These are phyloP conservation scores for Prinsepia uniflora DNA, from an alignment of 306 rosid genomes.

Conservation along the genomic window DNA sequence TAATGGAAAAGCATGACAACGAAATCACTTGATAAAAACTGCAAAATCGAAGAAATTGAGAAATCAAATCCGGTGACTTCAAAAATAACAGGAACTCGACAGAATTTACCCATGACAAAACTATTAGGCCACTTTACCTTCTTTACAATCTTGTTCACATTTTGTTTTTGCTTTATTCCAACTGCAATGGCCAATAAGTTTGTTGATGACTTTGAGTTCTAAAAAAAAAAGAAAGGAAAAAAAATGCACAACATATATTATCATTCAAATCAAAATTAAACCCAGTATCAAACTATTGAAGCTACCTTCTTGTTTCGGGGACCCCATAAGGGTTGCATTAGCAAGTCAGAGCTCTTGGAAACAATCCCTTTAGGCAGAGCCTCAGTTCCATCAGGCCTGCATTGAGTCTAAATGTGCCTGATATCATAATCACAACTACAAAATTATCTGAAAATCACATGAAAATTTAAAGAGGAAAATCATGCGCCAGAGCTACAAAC, in stretches of 20 bases:
- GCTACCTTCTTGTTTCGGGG: slow-evolving; percentile 14
- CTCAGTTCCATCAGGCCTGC: slow-evolving; percentile 26
- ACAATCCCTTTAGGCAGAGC: slow-evolving; percentile 41
- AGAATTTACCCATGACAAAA: neutral
- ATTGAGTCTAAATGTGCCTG: slow-evolving; percentile 8
- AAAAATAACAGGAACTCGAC: neutral
- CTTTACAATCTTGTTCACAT: slow-evolving; percentile 55
- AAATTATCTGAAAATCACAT: neutral
- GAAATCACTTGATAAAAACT: slow-evolving; percentile 43
- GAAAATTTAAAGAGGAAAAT: neutral
- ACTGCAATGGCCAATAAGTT: slow-evolving; percentile 74
- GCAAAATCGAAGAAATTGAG: slow-evolving; percentile 7
- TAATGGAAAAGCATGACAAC: slow-evolving; percentile 53
- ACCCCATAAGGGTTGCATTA: slow-evolving; percentile 42
- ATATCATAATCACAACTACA: neutral
- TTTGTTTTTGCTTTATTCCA: slow-evolving; percentile 64
- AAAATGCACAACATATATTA: neutral
- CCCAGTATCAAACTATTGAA: neutral
- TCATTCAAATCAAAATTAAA: neutral
- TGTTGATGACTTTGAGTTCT: slow-evolving; percentile 43
- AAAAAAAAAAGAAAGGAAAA: neutral
- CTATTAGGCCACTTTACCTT: slow-evolving; percentile 40
- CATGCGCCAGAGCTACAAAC: slow-evolving; percentile 7
- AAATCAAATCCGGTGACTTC: slow-evolving; percentile 9
- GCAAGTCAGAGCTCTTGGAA: slow-evolving; percentile 34